Base-by-base conservation (phyloP, 257 asterid genomes). In the Euphrasia confusa region DNA sequence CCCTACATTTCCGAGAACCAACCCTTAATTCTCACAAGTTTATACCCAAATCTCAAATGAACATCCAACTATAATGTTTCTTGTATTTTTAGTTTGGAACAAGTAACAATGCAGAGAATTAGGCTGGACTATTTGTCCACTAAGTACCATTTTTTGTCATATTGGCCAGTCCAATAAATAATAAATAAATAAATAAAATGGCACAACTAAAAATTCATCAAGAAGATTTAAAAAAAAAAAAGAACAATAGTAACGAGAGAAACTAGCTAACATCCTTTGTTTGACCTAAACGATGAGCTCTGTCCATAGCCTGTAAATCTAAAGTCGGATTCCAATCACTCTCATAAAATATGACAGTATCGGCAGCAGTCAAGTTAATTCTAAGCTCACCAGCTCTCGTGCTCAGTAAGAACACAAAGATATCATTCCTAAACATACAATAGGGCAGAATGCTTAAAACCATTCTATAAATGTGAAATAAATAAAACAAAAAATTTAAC, bases 311-410 rank as follows among this genome's bases (percentile, higher is more conserved):
- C 76, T 92, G 99, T 35, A 89, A 78, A 81, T 92, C 99, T 74
- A 92, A 71, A 59, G 99, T 89, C 11, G 99, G 99, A 73, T 92
- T 92, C 99, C 99, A 92, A 79, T 92, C 99, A 74, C 97, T 92
- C 77, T 92, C 99, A 67, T 92, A 92, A 68, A 92, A 92, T 77
- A 92, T 92, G 72, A 92, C 99, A 2, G 99, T 89, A 72, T 92
- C 97, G 15, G 97, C 99, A 42, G 96, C 97, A 1, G 97, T 89
- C 83, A 92, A 81, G 81, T 92, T 92, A 75, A 92, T 92, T 58
- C 99, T 97, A 77, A 92, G 83, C 48, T 97, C 99, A 70, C 97
- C 99, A 75, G 97, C 97, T 74, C 99, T 80, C 66, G 99, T 92
- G 82, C 97, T 89, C 84, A 92, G 84, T 80, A 92, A 72, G 84